Evolutionary conservation across 768 basidiomycete species (phyloP).

Genomic region (Russula abietina): DNA sequence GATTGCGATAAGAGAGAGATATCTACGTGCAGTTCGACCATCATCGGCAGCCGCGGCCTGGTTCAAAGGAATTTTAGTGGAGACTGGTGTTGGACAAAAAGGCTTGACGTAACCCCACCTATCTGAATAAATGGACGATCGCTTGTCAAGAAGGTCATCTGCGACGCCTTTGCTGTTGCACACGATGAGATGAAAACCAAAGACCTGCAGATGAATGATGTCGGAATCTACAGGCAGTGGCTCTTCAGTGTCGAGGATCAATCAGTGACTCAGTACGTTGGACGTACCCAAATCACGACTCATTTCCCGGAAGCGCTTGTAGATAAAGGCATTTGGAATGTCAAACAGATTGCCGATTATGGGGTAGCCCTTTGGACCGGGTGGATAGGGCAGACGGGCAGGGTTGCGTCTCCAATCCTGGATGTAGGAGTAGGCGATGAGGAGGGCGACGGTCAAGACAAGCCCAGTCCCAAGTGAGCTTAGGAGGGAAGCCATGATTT

Average conservation of each 20-base stretch:
- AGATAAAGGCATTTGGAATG: conserved; percentile 25
- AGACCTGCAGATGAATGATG: conserved; percentile 29
- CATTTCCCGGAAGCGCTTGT: conserved; percentile 23
- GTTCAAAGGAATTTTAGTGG: neutral
- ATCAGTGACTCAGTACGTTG: too few relatives aligned
- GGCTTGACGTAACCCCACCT: conserved; percentile 7
- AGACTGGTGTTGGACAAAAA: neutral
- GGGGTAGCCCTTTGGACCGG: conserved; percentile 27
- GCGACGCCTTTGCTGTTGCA: conserved; percentile 34
- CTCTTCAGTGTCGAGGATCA: conserved; percentile 1
- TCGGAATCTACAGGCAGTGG: conserved; percentile 26
- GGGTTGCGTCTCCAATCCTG: conserved; percentile 22
- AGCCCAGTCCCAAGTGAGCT: neutral
- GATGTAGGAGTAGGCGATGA: conserved; percentile 12
- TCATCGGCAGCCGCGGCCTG: conserved; percentile 25
- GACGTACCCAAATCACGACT: conserved; percentile 20
- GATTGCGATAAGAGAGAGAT: neutral
- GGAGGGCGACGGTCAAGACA: conserved; percentile 4
- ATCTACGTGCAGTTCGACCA: conserved; percentile 20
- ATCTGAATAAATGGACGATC: conserved; percentile 37
- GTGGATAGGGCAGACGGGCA: conserved; percentile 24
- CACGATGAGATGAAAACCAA: conserved; percentile 30
- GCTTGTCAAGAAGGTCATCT: conserved; percentile 36
- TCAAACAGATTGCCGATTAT: conserved; percentile 26
- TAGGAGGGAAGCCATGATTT: conserved; percentile 11